phyloP scores from a whole-genome alignment of 495 filamentous ascomycete genomes.

The Penicillium steckii region DNA sequence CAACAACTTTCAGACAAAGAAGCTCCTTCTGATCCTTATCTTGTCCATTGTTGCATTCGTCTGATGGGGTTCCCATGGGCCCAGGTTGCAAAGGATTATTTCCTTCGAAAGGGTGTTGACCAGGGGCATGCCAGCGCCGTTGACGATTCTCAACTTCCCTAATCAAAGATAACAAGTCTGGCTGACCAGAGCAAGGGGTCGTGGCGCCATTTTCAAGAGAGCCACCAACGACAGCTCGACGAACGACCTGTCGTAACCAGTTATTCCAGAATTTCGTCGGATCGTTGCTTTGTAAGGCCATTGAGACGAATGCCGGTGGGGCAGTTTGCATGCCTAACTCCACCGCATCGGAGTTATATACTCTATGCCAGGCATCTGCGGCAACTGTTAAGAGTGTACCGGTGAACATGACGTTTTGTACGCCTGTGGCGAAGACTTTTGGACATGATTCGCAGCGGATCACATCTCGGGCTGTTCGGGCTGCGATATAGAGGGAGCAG shows the following conservation, averaged over 20 bases:
- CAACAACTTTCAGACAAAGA: conserved; percentile 40
- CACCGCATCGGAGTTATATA: conserved; percentile 33
- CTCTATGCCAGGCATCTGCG: conserved; percentile 54
- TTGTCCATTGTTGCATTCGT: conserved; percentile 6
- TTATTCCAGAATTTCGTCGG: conserved; percentile 32
- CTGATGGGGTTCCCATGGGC: not conserved
- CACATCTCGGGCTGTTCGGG: conserved; percentile 53
- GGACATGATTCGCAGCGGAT: conserved; percentile 60
- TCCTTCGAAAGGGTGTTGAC: conserved; percentile 20
- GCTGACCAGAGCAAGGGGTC: conserved; percentile 23
- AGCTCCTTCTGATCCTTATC: conserved; percentile 29
- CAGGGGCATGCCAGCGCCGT: conserved; percentile 39
- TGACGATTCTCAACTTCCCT: conserved; percentile 43
- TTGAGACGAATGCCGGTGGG: conserved; percentile 29
- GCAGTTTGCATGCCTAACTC: conserved; percentile 39
- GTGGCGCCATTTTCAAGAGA: conserved; percentile 19
- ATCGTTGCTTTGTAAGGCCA: conserved; percentile 25
- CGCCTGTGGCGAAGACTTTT: conserved; percentile 40
- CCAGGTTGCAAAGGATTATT: conserved; percentile 3
- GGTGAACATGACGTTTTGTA: conserved; percentile 67
- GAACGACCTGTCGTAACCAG: conserved; percentile 42
- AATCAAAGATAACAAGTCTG: conserved; percentile 36
- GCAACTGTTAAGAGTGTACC: conserved; percentile 62
- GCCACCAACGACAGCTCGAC: conserved; percentile 38
- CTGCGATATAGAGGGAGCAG: conserved; percentile 55